Base-by-base conservation (phyloP, 441 rosid species). In the Codiaeum variegatum region DNA sequence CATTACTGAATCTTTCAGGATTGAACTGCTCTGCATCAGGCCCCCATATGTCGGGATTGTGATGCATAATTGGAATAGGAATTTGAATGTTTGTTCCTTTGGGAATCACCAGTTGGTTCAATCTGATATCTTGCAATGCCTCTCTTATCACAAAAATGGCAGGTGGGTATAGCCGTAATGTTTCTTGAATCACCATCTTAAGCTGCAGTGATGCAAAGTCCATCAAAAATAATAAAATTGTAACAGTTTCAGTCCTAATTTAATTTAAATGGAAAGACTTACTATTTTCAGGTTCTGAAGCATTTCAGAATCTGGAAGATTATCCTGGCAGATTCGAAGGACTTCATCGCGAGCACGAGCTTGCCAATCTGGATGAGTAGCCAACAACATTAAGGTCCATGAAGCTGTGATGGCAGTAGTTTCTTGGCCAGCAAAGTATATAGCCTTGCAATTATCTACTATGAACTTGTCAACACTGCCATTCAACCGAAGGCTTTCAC, bases 401-500 rank as follows among this genome's bases (percentile, higher is more conserved):
- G 87, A 73, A 9, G 82, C 76, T 0, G 90, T 76, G 52, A 62
- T 70, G 16, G 87, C 86, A 11, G 86, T 75, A 58, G 88, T 83
- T 70, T 82, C 90, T 10, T 81, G 80, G 23, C 88, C 88, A 46
- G 92, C 87, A 67, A 83, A 81, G 84, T 80, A 88, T 11, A 84
- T 72, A 26, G 62, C 77, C 79, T 83, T 85, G 84, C 88, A 86
- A 51, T 88, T 88, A 63, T 83, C 87, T 19, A 81, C 83, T 3
- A 85, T 75, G 79, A 81, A 85, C 78, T 77, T 79, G 65, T 81
- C 75, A 0, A 28, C 69, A 9, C 81, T 76, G 46, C 75, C 23
- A 26, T 66, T 16, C 2, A 77, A 51, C 6, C 64, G 56, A 34
- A 74, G 32, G 5, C 76, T 72, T 13, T 74, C 62, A 16, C 68